These are phyloP conservation scores for Aleurites moluccanus DNA, from an alignment of 441 rosid species.

Conservation along the genomic window DNA sequence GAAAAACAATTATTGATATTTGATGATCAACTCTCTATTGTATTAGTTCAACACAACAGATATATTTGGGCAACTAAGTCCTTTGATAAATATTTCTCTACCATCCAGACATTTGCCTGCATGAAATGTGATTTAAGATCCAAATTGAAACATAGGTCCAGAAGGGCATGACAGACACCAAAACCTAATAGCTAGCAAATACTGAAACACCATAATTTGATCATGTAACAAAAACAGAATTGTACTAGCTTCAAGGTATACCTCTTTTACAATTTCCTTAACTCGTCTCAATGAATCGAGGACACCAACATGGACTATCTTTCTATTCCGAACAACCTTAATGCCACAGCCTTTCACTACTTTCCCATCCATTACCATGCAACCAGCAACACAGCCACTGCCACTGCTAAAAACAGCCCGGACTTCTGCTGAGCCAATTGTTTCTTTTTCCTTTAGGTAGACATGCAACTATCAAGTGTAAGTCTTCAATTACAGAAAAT, in stretches of 20 bases:
- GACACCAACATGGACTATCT: conserved; percentile 61
- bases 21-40: background rate
- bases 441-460: conserved; percentile 70
- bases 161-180: conserved; percentile 1
- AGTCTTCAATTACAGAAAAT: conserved; percentile 25
- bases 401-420: conserved; percentile 96
- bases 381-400: conserved; percentile 97
- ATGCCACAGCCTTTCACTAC: conserved; percentile 84
- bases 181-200: background rate
- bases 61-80: background rate
- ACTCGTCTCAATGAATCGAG: conserved; percentile 89
- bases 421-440: conserved; percentile 84
- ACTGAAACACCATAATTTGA: background rate
- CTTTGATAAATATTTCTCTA: background rate
- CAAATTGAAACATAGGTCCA: background rate
- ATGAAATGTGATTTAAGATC: background rate
- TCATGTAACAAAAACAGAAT: background rate
- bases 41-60: background rate
- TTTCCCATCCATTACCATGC: conserved; percentile 95
- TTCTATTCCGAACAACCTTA: conserved; percentile 66
- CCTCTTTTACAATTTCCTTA: conserved; percentile 94
- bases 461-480: conserved; percentile 22
- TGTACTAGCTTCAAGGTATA: conserved; percentile 28
- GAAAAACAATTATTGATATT: background rate
- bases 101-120: background rate